These are phyloP conservation scores for Mrakia hoshinonis DNA, from an alignment of 768 basidiomycete genomes.

Conservation along the genomic window DNA sequence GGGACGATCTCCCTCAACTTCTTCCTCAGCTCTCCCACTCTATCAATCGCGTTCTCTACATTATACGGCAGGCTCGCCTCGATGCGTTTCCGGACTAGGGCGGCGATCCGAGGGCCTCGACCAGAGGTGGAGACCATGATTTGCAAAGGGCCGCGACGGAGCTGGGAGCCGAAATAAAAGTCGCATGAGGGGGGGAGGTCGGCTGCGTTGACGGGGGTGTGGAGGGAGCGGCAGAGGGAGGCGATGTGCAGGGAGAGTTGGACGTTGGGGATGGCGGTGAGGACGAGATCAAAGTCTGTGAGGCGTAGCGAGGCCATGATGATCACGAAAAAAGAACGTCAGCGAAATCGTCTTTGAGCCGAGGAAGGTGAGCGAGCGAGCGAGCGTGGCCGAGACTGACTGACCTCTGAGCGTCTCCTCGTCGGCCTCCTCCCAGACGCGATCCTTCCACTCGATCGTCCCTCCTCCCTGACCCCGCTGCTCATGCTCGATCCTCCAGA, in stretches of 20 bases:
- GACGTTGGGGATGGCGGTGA: slow-evolving; percentile 85
- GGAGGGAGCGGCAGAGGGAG: slow-evolving; percentile 54
- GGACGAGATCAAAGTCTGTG: slow-evolving; percentile 67
- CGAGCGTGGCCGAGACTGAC: too few relatives aligned
- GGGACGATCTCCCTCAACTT: slow-evolving; percentile 70
- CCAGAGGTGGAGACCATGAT: slow-evolving; percentile 95
- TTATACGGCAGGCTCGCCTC: slow-evolving; percentile 59
- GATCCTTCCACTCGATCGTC: slow-evolving; percentile 13
- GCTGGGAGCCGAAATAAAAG: slow-evolving; percentile 94
- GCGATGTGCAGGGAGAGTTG: slow-evolving; percentile 64
- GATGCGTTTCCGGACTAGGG: slow-evolving; percentile 63
- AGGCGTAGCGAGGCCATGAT: slow-evolving; percentile 24
- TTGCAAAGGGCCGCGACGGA: slow-evolving; percentile 81
- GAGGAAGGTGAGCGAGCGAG: too few relatives aligned
- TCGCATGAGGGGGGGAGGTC: slow-evolving; percentile 83
- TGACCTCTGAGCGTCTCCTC: slow-evolving; percentile 6
- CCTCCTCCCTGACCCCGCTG: slow-evolving; percentile 20
- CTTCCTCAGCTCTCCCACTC: slow-evolving; percentile 63
- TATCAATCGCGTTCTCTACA: slow-evolving; percentile 68
- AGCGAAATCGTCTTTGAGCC: too few relatives aligned
- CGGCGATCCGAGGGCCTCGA: slow-evolving; percentile 80
- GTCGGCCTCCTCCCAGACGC: slow-evolving; percentile 1
- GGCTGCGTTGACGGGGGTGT: slow-evolving; percentile 87
- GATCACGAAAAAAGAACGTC: neutral
- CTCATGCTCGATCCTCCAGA: slow-evolving; percentile 38